phyloP scores from a whole-genome alignment of 768 basidiomycete species.

The Amanita pseudoporphyria region DNA sequence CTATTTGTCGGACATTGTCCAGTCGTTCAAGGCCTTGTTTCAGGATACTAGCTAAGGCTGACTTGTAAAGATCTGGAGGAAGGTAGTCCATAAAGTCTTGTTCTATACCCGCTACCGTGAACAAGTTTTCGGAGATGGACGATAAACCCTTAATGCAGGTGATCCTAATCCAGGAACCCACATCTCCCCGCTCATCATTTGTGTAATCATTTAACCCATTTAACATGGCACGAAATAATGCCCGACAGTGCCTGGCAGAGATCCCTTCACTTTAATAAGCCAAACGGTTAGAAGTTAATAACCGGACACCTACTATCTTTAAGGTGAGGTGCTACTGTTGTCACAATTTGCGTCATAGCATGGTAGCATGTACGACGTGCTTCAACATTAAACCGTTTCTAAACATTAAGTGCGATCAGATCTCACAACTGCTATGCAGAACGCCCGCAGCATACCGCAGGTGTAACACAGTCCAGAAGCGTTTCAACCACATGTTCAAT shows the following conservation, averaged over 20 bases:
- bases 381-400: constrained; percentile 22
- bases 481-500: constrained; percentile 39
- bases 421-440: background rate
- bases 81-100: constrained; percentile 48
- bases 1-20: constrained; percentile 80
- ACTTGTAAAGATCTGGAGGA: constrained; percentile 46
- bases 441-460: constrained; percentile 30
- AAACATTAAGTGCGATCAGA: background rate
- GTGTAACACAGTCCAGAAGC: constrained; percentile 50
- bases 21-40: constrained; percentile 89
- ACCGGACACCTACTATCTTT: constrained; percentile 30
- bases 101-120: constrained; percentile 31
- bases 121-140: constrained; percentile 39
- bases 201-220: constrained; percentile 85
- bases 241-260: constrained; percentile 31
- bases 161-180: constrained; percentile 92
- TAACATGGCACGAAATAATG: constrained; percentile 48
- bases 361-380: constrained; percentile 29
- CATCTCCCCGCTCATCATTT: constrained; percentile 89
- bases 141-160: constrained; percentile 63
- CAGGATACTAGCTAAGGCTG: constrained; percentile 54
- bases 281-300: background rate
- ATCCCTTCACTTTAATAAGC: constrained; percentile 28
- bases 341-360: constrained; percentile 41
- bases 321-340: constrained; percentile 32